These are phyloP conservation scores for Exophiala mesophila DNA, from an alignment of 2,329 filamentous ascomycete species.

Conservation along the genomic window DNA sequence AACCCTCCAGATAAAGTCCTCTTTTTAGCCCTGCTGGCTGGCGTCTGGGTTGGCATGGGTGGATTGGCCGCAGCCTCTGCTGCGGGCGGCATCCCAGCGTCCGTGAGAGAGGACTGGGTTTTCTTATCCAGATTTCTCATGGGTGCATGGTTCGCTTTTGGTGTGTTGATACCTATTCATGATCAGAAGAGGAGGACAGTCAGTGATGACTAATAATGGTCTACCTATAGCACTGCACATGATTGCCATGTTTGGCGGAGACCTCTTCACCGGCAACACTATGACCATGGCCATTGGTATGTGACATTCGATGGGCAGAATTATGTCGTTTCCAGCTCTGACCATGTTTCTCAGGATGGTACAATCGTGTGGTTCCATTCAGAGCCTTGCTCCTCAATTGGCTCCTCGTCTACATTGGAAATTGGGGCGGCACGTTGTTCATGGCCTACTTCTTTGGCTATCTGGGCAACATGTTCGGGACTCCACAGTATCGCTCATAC, in stretches of 20 bases:
- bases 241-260: conserved; percentile 3
- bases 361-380: conserved; percentile 2
- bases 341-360: neutral
- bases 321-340: too few relatives aligned
- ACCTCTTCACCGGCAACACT: conserved; percentile 4
- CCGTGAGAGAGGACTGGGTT: neutral
- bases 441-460: conserved; percentile 7
- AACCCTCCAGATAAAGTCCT: conserved; percentile 6
- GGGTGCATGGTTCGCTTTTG: conserved; percentile 3
- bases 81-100: conserved; percentile 4
- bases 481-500: conserved; percentile 1
- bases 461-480: conserved; percentile 2
- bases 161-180: neutral
- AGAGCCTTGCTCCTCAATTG: conserved; percentile 2
- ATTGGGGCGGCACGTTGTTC: conserved; percentile 4
- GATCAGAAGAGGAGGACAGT: too few relatives aligned
- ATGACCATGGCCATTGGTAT: conserved; percentile 3
- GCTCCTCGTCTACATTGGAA: conserved; percentile 6
- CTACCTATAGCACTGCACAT: conserved; percentile 1
- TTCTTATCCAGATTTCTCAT: conserved; percentile 5
- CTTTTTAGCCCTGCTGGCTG: conserved; percentile 3
- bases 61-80: conserved; percentile 3
- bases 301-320: neutral
- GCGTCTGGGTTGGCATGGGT: conserved; percentile 5
- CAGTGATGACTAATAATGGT: neutral